These are phyloP conservation scores for Saussurea involucrata DNA, from an alignment of 129 eudicot species.

Conservation along the genomic window DNA sequence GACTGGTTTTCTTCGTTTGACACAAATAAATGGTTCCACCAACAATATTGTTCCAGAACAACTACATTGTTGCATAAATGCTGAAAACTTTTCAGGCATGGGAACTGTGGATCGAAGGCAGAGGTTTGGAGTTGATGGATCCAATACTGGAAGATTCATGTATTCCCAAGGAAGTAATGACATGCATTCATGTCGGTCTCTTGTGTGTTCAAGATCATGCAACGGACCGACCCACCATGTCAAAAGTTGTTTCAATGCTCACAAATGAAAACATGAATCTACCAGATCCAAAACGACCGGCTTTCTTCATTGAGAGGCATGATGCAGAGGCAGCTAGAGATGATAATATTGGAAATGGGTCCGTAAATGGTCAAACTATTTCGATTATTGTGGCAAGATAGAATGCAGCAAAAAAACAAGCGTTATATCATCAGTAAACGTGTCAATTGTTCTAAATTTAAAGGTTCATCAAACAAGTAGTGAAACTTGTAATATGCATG, in stretches of 20 bases:
- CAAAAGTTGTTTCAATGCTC: constrained; percentile 38
- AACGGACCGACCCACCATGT: constrained; percentile 44
- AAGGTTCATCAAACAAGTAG: too few relatives aligned
- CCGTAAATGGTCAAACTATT: too few relatives aligned
- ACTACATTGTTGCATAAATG: too few relatives aligned
- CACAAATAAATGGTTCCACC: not conserved
- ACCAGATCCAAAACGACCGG: constrained; percentile 41
- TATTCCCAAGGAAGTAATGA: constrained; percentile 16
- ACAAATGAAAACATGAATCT: constrained; percentile 36
- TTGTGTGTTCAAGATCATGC: constrained; percentile 53
- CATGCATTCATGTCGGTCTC: constrained; percentile 48
- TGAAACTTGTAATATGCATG: too few relatives aligned
- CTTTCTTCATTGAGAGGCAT: constrained; percentile 24
- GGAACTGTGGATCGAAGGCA: too few relatives aligned
- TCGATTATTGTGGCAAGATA: too few relatives aligned
- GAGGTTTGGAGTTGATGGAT: too few relatives aligned
- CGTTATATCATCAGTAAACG: not conserved
- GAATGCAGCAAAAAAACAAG: too few relatives aligned
- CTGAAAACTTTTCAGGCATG: too few relatives aligned
- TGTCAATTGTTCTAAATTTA: not conserved
- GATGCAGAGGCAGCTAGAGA: not conserved
- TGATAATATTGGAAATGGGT: too few relatives aligned
- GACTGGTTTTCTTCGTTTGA: too few relatives aligned
- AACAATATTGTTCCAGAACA: too few relatives aligned
- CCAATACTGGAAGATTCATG: constrained; percentile 13